Percentiles rank a stretch among this genome's conserved stretches.
Conservation (phyloP, 2,329 filamentous ascomycete genomes). For the Apiospora saccharicola region DNA sequence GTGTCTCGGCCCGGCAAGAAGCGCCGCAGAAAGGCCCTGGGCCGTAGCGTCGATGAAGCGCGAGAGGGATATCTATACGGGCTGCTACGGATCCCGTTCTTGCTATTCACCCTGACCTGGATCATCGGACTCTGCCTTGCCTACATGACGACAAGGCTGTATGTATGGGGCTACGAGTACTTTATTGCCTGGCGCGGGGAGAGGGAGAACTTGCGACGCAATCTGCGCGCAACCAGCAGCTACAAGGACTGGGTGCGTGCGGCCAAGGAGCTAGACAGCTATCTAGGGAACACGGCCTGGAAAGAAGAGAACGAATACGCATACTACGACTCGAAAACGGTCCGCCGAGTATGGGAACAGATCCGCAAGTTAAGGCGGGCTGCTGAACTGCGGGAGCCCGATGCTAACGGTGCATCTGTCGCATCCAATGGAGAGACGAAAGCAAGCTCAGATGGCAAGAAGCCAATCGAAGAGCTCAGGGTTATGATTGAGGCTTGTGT, state of each 20-base stretch:
- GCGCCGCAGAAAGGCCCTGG: slow-evolving; percentile 50
- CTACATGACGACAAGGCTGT: slow-evolving; percentile 84
- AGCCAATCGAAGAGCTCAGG: slow-evolving; percentile 77
- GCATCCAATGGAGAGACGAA: slow-evolving; percentile 49
- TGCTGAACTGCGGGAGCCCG: slow-evolving; percentile 60
- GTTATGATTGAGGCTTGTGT: slow-evolving; percentile 86
- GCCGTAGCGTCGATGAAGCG: slow-evolving; percentile 85
- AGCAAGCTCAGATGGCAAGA: slow-evolving; percentile 44
- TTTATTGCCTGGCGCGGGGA: slow-evolving; percentile 88
- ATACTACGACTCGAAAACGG: slow-evolving; percentile 89
- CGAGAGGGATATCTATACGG: slow-evolving; percentile 91
- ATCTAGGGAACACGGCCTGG: slow-evolving; percentile 83
- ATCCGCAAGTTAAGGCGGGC: slow-evolving; percentile 69
- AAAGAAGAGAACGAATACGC: slow-evolving; percentile 79
- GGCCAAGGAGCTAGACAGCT: slow-evolving; percentile 80
- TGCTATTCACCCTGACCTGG: slow-evolving; percentile 83
- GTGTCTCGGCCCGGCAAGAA: slow-evolving; percentile 23
- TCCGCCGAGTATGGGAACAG: slow-evolving; percentile 79
- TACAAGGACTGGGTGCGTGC: slow-evolving; percentile 86
- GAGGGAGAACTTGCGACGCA: slow-evolving; percentile 73
- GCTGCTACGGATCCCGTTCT: slow-evolving; percentile 89
- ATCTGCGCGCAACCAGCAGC: slow-evolving; percentile 73
- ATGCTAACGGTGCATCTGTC: slow-evolving; percentile 39
- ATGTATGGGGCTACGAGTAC: slow-evolving; percentile 93
- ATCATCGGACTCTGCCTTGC: slow-evolving; percentile 74